A percentile compares a stretch with the other conserved stretches of the same genome.
Conservation (phyloP, 441 rosid genomes). For the Breynia disticha region DNA sequence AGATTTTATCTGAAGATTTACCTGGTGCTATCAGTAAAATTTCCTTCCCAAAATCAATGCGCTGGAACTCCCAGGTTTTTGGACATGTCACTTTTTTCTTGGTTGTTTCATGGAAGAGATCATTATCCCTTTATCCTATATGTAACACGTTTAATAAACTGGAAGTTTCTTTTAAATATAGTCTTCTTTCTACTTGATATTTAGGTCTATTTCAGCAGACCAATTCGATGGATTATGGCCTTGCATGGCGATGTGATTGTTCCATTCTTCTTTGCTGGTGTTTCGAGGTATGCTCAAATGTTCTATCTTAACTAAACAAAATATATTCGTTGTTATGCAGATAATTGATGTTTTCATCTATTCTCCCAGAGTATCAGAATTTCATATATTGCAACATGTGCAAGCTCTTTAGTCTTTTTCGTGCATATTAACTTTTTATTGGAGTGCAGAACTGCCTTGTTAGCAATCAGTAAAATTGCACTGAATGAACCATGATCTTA, state of each 20-base stretch:
- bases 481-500: neutral
- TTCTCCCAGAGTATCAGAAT: too few species aligned
- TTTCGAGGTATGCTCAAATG: constrained; percentile 54
- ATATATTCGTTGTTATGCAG: too few species aligned
- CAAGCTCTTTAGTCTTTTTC: neutral
- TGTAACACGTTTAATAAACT: too few species aligned
- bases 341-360: too few species aligned
- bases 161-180: too few species aligned
- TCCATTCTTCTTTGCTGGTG: constrained; percentile 84
- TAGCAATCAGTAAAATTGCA: neutral
- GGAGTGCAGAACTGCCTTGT: neutral
- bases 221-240: constrained; percentile 94
- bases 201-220: constrained; percentile 88
- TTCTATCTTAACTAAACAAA: neutral
- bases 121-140: too few species aligned
- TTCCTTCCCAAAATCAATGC: constrained; percentile 91
- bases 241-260: constrained; percentile 75
- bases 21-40: constrained; percentile 62
- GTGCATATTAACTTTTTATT: neutral
- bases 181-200: constrained; percentile 10
- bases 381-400: neutral
- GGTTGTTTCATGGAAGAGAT: too few species aligned
- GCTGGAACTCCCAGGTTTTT: constrained; percentile 86
- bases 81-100: too few species aligned
- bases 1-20: constrained; percentile 84